Conservation (phyloP, 345 rosid genomes). For the Zanthoxylum bungeanum region DNA sequence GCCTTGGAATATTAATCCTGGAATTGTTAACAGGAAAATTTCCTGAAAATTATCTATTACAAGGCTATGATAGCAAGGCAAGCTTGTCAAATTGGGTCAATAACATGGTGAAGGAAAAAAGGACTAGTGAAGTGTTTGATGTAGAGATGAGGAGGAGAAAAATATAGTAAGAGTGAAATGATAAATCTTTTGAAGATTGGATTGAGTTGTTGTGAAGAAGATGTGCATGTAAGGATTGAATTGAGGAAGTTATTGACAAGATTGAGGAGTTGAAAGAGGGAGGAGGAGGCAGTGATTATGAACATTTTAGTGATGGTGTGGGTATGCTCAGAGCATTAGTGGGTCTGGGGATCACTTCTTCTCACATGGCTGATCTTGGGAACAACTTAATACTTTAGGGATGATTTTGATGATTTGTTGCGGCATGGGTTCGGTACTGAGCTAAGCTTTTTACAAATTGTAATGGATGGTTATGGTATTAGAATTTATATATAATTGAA, state of each 20-base stretch:
- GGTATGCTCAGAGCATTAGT: constrained; percentile 22
- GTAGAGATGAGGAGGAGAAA: constrained; percentile 53
- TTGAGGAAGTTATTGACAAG: constrained; percentile 45
- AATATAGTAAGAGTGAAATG: constrained; percentile 54
- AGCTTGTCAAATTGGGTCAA: constrained; percentile 63
- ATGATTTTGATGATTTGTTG: not conserved
- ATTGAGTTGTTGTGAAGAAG: constrained; percentile 71
- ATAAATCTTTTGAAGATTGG: constrained; percentile 61
- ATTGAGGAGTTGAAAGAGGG: constrained; percentile 44
- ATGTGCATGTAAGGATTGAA: constrained; percentile 42
- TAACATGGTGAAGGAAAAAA: constrained; percentile 55
- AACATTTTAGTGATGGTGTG: constrained; percentile 21
- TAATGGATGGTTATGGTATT: no score
- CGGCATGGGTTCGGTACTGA: no score
- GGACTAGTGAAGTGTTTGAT: constrained; percentile 57
- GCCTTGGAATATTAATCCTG: constrained; percentile 61
- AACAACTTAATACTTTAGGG: not conserved
- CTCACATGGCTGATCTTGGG: constrained; percentile 21
- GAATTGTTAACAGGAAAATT: constrained; percentile 61
- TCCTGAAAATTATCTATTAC: constrained; percentile 59
- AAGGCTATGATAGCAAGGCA: constrained; percentile 35
- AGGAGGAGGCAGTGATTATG: constrained; percentile 23
- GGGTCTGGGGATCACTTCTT: constrained; percentile 29
- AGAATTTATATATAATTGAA: no score
- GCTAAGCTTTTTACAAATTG: no score